Evolutionary conservation across 1,284 basidiomycete species (phyloP), one percentile per base, ranked within the genome.

Genomic region (Papiliotrema fonsecae): DNA sequence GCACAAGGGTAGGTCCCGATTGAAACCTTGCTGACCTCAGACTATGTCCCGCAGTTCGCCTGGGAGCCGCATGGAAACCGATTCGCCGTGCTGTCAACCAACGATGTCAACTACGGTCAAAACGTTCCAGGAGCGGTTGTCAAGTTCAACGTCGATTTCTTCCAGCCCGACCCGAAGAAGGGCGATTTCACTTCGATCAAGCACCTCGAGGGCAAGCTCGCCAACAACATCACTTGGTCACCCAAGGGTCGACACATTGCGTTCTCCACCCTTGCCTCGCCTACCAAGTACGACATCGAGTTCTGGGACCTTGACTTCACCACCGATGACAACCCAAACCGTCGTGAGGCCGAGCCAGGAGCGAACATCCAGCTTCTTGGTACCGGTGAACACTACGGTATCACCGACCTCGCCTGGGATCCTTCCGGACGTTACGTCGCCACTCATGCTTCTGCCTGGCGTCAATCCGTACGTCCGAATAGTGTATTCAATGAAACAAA

Each of bases 401-500:
- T 98, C 55, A 98, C 96, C 22, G 93, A 97, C 62, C 86, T 97
- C 47, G 92, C 97, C 69, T 98, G 96, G 96, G 96, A 99, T 74
- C 94, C 96, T 24, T 87, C 84, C 65, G 96, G 96, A 49, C 85
- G 96, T 54, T 97, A 88, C 75, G 79, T 98, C 42, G 87, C 88
- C 36, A 94, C 92, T 19, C 88, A 86, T 68, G 96, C 92, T 9
- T 96, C 90, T 63, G 85, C 87, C 18, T 99, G 96, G 94, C 85
- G 88, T 62, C 87, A 90, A 68, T 88, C 88, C 63, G 92, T 93
- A 72, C 64, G 83, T 47, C n/a, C 14, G 18, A n/a, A 6, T 38
- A 3, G 5, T 5, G 18, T 24, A 16, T 25, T 5, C n/a, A 11
- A 22, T 35, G 35, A 6, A 21, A 11, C 9, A 19, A 22, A 34